Percentiles rank a stretch among this genome's conserved stretches.
phyloP scores from a whole-genome alignment of 495 filamentous ascomycete genomes.

The Glonium stellatum region DNA sequence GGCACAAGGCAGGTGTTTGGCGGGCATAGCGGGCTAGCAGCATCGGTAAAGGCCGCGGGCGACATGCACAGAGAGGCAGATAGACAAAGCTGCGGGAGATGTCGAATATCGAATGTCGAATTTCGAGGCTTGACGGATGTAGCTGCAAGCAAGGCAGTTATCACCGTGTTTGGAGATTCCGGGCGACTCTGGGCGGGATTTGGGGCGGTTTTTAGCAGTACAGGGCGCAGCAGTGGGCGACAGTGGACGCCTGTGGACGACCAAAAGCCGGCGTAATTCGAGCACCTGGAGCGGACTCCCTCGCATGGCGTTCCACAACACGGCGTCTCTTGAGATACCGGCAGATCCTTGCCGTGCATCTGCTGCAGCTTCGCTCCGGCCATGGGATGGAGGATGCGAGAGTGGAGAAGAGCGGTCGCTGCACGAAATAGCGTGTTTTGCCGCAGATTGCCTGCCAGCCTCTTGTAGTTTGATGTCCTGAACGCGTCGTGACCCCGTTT shows the following conservation, averaged over 20 bases:
- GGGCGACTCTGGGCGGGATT: too few relatives aligned
- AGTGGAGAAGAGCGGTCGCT: neutral
- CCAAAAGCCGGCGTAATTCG: neutral
- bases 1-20: too few relatives aligned
- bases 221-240: too few relatives aligned
- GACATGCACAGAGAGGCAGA: neutral
- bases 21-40: too few relatives aligned
- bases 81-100: neutral
- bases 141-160: neutral
- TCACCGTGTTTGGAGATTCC: neutral
- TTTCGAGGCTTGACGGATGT: neutral
- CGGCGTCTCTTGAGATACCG: neutral
- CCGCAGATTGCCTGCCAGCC: conserved; percentile 4
- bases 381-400: neutral
- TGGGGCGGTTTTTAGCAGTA: too few relatives aligned
- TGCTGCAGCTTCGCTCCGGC: neutral
- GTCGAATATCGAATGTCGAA: neutral
- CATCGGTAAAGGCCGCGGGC: too few relatives aligned
- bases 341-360: conserved; percentile 3
- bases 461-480: neutral
- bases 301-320: neutral
- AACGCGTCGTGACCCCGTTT: neutral
- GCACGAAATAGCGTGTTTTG: neutral
- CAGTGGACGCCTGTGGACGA: too few relatives aligned
- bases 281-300: neutral